Evolutionary conservation across 305 asterid species (phyloP), one percentile per base, ranked within the genome.

Genomic region (Fraxinus floribunda): DNA sequence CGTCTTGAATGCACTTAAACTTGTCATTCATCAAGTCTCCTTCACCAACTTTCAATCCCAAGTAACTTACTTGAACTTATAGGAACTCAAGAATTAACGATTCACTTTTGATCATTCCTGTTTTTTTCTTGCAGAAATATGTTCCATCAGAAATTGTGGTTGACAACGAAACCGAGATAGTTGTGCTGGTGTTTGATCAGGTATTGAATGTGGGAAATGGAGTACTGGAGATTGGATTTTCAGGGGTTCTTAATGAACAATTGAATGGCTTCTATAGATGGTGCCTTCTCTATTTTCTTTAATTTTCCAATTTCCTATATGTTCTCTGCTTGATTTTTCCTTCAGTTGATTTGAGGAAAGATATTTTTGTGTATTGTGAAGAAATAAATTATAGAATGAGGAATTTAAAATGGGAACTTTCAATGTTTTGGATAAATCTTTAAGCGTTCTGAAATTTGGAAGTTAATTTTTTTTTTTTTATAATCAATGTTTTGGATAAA

Each of bases 1-100:
- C 8, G 86, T 88, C 82, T 66, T 87, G 86, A 87, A 87, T 55
- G 57, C 88, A 5, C 87, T 87, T 4, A 84, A 87, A 15, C 88
- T 87, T 1, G 87, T 0, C 11, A 39, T 85, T 79, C 78, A 77
- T 81, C 79, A 35, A 74, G 90, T 46, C 39, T 81, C 84, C 78
- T 85, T 85, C 84, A 81, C 85, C 75, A 72, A 46, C 60, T 81
- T 80, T 5, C 30, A 29, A 9, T 62, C 85, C 24, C 83, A 57
- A 20, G 86, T 46, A 46, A 46, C 18, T 44, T 52, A 52, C 62
- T 52, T 4, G 24, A 3, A 16, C 64, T 52, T 52, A 16, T 16
- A 52, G 62, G 20, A 52, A 52, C 64, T 52, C 64, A 52, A 52
- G 64, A 52, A 52, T 16, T 15, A n/a, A 52, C 9, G n/a, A 5